Conservation (phyloP, 371 early-diverging fungal species). For the Mucor circinelloides region DNA sequence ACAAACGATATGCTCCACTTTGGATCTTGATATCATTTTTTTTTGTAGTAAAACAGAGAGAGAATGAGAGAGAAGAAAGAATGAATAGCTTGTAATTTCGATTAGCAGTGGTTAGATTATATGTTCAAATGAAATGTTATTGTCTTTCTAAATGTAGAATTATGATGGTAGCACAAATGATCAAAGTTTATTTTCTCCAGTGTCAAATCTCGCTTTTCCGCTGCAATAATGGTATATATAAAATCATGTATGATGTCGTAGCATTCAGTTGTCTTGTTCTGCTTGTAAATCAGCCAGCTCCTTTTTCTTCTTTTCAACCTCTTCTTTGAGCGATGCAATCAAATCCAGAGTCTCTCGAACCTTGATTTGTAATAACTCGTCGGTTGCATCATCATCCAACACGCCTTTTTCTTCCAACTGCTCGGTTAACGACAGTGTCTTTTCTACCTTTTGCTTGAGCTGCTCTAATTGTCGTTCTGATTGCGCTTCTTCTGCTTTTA, state of each 20-base stretch:
- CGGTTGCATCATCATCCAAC: not conserved
- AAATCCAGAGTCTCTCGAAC: not conserved
- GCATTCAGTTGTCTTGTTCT: not conserved
- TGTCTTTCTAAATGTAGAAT: constrained; percentile 2
- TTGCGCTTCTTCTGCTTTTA: not conserved
- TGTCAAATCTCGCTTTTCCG: not conserved
- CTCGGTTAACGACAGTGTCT: not conserved
- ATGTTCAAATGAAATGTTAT: not conserved
- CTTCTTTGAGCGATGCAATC: not conserved
- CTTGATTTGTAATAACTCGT: not conserved
- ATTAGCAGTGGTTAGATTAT: not conserved
- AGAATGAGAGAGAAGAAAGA: not conserved
- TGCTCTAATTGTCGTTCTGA: not conserved
- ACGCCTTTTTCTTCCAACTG: not conserved
- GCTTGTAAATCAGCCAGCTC: not conserved
- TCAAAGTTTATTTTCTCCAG: not conserved
- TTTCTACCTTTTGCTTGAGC: not conserved
- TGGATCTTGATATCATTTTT: constrained; percentile 41
- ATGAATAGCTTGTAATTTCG: not conserved
- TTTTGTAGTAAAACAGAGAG: constrained; percentile 3
- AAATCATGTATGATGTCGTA: no score
- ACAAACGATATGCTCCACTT: constrained; percentile 44
- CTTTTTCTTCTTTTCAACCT: not conserved
- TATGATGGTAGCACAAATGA: not conserved
- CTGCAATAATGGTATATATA: no score